phyloP scores from a whole-genome alignment of 805 yeast species.

The Debaryomyces prosopidis region DNA sequence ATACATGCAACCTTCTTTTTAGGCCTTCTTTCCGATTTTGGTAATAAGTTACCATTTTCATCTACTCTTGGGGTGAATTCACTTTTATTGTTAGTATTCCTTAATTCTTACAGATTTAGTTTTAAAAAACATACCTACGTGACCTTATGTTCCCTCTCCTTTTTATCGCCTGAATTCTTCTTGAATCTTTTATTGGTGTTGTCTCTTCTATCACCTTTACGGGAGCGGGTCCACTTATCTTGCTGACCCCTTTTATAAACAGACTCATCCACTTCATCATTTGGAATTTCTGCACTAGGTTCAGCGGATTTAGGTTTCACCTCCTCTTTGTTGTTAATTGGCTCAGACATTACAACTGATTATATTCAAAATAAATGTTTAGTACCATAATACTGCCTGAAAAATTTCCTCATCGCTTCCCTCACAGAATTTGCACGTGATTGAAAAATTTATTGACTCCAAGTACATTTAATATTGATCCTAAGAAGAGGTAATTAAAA shows the following conservation, averaged over 20 bases:
- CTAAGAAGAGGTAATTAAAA: neutral
- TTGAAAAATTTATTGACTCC: conserved; percentile 2
- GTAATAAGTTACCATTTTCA: conserved; percentile 62
- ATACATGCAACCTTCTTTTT: conserved; percentile 87
- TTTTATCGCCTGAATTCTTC: conserved; percentile 20
- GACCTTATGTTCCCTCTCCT: conserved; percentile 36
- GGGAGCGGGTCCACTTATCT: conserved; percentile 27
- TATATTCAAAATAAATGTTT: no score
- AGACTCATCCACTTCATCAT: conserved; percentile 39
- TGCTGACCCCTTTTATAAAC: conserved; percentile 44
- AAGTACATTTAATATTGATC: neutral
- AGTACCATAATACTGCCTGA: neutral
- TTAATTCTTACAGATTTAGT: no score
- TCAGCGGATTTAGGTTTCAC: neutral
- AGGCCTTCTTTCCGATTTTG: conserved; percentile 65
- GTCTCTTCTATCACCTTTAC: conserved; percentile 19
- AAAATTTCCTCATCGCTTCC: conserved; percentile 7
- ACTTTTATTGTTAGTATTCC: conserved; percentile 14
- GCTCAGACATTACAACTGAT: conserved; percentile 7
- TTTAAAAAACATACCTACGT: conserved; percentile 56
- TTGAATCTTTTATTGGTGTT: conserved; percentile 20
- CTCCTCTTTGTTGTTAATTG: conserved; percentile 2
- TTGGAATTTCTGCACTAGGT: neutral
- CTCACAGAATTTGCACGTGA: conserved; percentile 4
- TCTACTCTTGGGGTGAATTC: conserved; percentile 50